phyloP scores from a whole-genome alignment of 805 yeast species.

The Nakazawaea anatomiae region DNA sequence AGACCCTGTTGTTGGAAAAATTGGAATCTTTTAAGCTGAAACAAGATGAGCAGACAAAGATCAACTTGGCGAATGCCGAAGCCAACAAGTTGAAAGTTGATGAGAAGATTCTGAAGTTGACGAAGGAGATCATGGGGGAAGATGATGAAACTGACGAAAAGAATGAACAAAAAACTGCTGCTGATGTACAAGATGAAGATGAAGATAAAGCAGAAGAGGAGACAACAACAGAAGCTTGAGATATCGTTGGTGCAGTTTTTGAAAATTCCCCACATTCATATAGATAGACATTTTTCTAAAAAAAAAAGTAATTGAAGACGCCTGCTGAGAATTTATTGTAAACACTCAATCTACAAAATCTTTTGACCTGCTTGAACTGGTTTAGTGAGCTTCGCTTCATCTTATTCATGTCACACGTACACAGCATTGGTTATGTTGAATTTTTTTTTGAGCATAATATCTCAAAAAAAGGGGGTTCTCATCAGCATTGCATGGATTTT shows the following conservation, averaged over 20 bases:
- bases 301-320: no score
- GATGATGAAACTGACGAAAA: background rate
- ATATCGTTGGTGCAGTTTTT: no score
- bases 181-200: background rate
- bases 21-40: slow-evolving; percentile 58
- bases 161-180: background rate
- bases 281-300: background rate
- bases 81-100: slow-evolving; percentile 68
- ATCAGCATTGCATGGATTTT: no score
- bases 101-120: slow-evolving; percentile 26
- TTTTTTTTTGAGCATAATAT: no score
- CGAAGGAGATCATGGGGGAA: slow-evolving; percentile 4
- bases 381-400: no score
- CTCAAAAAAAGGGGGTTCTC: no score
- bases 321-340: no score
- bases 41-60: slow-evolving; percentile 77
- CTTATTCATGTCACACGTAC: no score
- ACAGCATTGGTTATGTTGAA: no score
- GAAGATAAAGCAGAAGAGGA: background rate
- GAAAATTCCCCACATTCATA: background rate
- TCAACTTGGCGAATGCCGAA: slow-evolving; percentile 70
- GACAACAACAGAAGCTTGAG: background rate
- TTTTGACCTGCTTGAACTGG: no score
- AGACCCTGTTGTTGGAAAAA: slow-evolving; percentile 29
- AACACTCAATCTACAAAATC: no score